Evolutionary conservation across 805 yeast species (phyloP).

Genomic region (Suhomyces pyralidae): DNA sequence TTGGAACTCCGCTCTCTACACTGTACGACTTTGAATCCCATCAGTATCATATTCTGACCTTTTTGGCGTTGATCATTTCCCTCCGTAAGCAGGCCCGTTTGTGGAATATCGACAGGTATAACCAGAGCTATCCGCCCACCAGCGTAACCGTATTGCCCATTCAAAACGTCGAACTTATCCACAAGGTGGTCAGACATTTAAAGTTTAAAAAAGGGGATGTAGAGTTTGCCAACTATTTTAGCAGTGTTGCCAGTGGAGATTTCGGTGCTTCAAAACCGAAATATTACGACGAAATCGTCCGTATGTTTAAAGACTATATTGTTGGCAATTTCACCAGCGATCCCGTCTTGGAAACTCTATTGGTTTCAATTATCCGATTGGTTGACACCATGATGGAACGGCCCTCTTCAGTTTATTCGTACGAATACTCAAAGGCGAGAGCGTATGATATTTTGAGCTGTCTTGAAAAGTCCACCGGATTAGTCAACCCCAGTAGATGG

Average conservation of each 20-base stretch:
- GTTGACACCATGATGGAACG: slow-evolving; percentile 16
- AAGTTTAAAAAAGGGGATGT: slow-evolving; percentile 17
- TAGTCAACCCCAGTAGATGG: slow-evolving; percentile 53
- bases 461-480: slow-evolving; percentile 27
- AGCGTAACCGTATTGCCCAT: slow-evolving; percentile 35
- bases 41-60: slow-evolving; percentile 19
- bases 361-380: slow-evolving; percentile 27
- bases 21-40: slow-evolving; percentile 9
- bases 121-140: slow-evolving; percentile 27
- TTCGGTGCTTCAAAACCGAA: slow-evolving; percentile 9
- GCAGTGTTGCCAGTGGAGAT: slow-evolving; percentile 1
- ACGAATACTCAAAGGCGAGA: slow-evolving; percentile 50
- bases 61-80: slow-evolving; percentile 46
- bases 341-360: slow-evolving; percentile 45
- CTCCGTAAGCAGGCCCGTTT: slow-evolving; percentile 47
- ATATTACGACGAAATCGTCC: slow-evolving; percentile 36
- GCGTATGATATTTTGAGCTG: slow-evolving; percentile 47
- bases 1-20: slow-evolving; percentile 3
- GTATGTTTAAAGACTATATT: slow-evolving; percentile 51
- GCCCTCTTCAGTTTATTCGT: slow-evolving; percentile 9
- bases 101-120: slow-evolving; percentile 38
- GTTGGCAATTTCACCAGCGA: slow-evolving; percentile 52
- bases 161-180: slow-evolving; percentile 10
- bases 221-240: slow-evolving; percentile 20
- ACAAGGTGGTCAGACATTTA: slow-evolving; percentile 16